Conservation (phyloP, 495 filamentous ascomycete species). For the Articulospora tetracladia region DNA sequence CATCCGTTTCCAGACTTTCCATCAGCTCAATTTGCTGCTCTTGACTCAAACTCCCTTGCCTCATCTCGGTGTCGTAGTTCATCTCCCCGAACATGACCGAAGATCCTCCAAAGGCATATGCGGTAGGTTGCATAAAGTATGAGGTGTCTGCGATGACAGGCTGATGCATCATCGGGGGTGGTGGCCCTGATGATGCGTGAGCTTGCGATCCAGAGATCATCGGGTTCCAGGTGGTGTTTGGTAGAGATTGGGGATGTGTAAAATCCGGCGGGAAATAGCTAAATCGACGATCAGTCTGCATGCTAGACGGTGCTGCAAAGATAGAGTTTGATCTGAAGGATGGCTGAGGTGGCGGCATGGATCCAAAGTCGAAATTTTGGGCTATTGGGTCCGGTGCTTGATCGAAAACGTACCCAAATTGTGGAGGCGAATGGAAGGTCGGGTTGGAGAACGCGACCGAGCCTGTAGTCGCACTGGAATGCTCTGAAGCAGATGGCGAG, state of each 20-base stretch:
- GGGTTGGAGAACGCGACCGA: constrained; percentile 25
- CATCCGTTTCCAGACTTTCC: constrained; percentile 60
- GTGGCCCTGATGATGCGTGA: constrained; percentile 21
- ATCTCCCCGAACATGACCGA: constrained; percentile 15
- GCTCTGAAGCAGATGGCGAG: constrained; percentile 33
- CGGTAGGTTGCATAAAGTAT: constrained; percentile 21
- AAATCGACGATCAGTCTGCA: constrained; percentile 39
- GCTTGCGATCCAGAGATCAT: constrained; percentile 19
- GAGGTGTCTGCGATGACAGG: constrained; percentile 18
- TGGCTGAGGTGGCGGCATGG: constrained; percentile 29
- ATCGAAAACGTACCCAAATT: constrained; percentile 50
- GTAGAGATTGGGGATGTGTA: constrained; percentile 15
- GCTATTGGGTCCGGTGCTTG: constrained; percentile 33
- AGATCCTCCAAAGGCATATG: constrained; percentile 10
- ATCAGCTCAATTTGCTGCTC: constrained; percentile 70
- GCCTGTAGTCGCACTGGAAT: constrained; percentile 21
- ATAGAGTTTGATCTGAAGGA: constrained; percentile 54
- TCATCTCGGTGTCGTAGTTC: constrained; percentile 18
- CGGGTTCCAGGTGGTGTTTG: constrained; percentile 23
- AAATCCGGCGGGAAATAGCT: constrained; percentile 50
- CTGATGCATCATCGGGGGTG: not conserved
- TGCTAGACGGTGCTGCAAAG: constrained; percentile 43
- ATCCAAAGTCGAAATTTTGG: constrained; percentile 24
- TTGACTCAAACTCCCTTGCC: constrained; percentile 62
- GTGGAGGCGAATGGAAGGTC: constrained; percentile 36